Evolutionary conservation across 1,139 yeast species (phyloP), one percentile per base, ranked within the genome.

Genomic region (Candida mesenterica): DNA sequence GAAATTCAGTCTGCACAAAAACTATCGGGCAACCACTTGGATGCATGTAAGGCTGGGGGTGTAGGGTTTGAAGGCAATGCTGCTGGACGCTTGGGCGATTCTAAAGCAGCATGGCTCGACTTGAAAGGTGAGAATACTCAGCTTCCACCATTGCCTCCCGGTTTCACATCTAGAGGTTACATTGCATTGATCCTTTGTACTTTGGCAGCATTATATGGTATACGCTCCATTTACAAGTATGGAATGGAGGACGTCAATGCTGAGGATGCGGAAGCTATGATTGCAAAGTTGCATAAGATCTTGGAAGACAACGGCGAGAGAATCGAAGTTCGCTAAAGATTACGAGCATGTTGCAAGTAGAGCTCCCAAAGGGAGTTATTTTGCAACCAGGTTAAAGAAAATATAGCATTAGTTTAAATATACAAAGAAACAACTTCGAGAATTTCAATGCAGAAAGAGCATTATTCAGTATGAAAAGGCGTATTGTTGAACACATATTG

Each of bases 101-200:
- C 43, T 2, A 32, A 58, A 7, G 57, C 57, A 1, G 66, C 77
- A 41, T 77, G 74, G 70, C 63, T 79, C 33, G 69, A 81, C 44
- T 62, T 82, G 48, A 49, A 60, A 3, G 84, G 83, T 15, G 79
- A 81, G 54, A 70, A 72, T 35, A 54, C 65, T 30, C 90, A 82
- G 57, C 65, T 64, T 13, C 49, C 56, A 5, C 75, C 81, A 13
- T 67, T 82, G 43, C 89, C 90, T 2, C 66, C 64, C 28, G 89
- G 90, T 5, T 82, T 82, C 59, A 82, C 90, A 3, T 52, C 69
- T 15, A 78, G 75, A 57, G 90, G 90, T 31, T 81, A 79, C 53
- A 57, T 79, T 44, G 89, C 89, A 7, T 58, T 82, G 40, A 59
- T 68, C 1, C 55, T 79, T 34, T 80, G 86, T 20, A 67, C 79